phyloP scores from a whole-genome alignment of 2,329 filamentous ascomycete genomes.

The Sphaerulina populicola region DNA sequence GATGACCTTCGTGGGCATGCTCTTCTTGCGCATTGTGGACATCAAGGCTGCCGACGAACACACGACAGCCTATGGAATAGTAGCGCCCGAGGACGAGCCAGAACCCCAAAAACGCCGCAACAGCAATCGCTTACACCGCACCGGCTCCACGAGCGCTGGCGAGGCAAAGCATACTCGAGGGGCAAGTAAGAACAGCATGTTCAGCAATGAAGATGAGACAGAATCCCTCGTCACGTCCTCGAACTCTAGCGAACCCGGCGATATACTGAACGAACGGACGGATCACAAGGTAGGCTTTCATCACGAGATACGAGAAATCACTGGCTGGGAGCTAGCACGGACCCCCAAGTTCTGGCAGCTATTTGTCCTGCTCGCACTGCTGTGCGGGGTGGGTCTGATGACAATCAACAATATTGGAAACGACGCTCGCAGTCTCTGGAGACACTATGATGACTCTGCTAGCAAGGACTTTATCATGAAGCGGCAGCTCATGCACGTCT shows the following conservation, averaged over 20 bases:
- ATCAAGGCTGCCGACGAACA: slow-evolving; percentile 37
- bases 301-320: slow-evolving; percentile 74
- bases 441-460: slow-evolving; percentile 66
- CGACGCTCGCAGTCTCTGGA: slow-evolving; percentile 76
- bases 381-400: slow-evolving; percentile 92
- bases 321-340: slow-evolving; percentile 65
- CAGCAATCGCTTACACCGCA: slow-evolving; percentile 16
- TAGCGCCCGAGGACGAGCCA: slow-evolving; percentile 41
- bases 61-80: slow-evolving; percentile 44
- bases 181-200: slow-evolving; percentile 8
- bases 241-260: slow-evolving; percentile 45
- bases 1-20: slow-evolving; percentile 67
- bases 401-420: slow-evolving; percentile 99
- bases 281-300: slow-evolving; percentile 37
- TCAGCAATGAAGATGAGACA: slow-evolving; percentile 56
- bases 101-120: slow-evolving; percentile 15
- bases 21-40: slow-evolving; percentile 70
- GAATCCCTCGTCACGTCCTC: slow-evolving; percentile 67
- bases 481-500: slow-evolving; percentile 84
- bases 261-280: slow-evolving; percentile 40
- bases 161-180: slow-evolving; percentile 4
- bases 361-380: slow-evolving; percentile 77
- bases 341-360: slow-evolving; percentile 82
- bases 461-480: slow-evolving; percentile 66
- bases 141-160: slow-evolving; percentile 7